These are phyloP conservation scores for Phytophthora hybrid DNA, from an alignment of 352 stramenopile species.

Conservation along the genomic window DNA sequence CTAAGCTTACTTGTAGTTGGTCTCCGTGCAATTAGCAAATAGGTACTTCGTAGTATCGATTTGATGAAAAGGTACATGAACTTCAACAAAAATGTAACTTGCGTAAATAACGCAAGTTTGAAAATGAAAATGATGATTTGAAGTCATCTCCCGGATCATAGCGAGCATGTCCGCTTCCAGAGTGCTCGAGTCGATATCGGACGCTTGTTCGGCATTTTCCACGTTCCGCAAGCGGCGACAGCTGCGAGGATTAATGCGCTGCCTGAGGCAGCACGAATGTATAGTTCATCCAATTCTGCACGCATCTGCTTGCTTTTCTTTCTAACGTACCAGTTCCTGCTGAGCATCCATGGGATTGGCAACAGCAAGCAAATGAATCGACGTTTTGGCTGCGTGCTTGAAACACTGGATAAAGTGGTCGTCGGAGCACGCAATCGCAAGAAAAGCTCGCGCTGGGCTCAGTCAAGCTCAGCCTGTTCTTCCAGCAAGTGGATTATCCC, in stretches of 20 bases:
- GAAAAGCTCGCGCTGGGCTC: constrained; percentile 66
- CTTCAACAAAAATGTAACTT: too few relatives aligned
- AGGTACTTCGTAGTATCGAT: too few relatives aligned
- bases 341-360: constrained; percentile 34
- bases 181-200: constrained; percentile 54
- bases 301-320: constrained; percentile 30
- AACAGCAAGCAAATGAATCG: neutral
- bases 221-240: constrained; percentile 62
- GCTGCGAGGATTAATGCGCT: constrained; percentile 50
- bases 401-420: constrained; percentile 56
- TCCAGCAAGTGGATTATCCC: constrained; percentile 58
- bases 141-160: constrained; percentile 49
- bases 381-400: constrained; percentile 41
- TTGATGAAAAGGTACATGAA: too few relatives aligned
- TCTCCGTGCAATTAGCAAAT: too few relatives aligned
- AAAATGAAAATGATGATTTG: too few relatives aligned
- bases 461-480: constrained; percentile 52
- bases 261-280: constrained; percentile 41
- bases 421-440: constrained; percentile 75
- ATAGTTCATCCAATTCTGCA: constrained; percentile 54
- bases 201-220: constrained; percentile 54
- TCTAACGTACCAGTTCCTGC: constrained; percentile 27
- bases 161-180: constrained; percentile 71
- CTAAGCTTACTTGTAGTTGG: too few relatives aligned
- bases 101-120: too few relatives aligned